Conservation (phyloP, 2,329 filamentous ascomycete genomes). For the Paracamarosporium sp. region DNA sequence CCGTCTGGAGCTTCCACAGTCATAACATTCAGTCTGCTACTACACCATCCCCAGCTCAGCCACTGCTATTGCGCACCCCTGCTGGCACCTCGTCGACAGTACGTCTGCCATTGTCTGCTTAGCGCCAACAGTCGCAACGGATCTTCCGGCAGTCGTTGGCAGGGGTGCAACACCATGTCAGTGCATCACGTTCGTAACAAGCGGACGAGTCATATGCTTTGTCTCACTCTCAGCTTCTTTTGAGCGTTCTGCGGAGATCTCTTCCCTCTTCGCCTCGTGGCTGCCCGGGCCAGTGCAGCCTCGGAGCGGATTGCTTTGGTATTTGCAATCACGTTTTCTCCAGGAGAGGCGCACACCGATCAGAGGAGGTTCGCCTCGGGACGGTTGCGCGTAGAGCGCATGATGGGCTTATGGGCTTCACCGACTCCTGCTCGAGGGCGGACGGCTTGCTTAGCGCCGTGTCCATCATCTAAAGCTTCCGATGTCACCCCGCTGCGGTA, state of each 20-base stretch:
- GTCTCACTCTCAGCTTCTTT: conserved; percentile 20
- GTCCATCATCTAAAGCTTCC: not conserved
- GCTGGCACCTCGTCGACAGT: not conserved
- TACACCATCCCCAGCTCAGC: conserved; percentile 19
- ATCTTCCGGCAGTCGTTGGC: conserved; percentile 4
- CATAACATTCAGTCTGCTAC: conserved; percentile 19
- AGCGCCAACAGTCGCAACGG: conserved; percentile 4
- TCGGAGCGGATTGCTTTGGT: conserved; percentile 6
- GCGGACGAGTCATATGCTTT: conserved; percentile 17
- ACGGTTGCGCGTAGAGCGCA: not conserved
- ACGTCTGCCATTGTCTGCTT: not conserved
- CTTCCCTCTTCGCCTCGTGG: conserved; percentile 26
- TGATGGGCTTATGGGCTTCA: not conserved
- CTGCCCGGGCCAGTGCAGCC: conserved; percentile 18
- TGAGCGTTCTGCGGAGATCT: conserved; percentile 21
- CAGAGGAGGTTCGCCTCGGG: not conserved
- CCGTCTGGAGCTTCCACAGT: conserved; percentile 10
- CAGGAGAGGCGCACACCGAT: conserved; percentile 3
- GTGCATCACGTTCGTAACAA: conserved; percentile 1
- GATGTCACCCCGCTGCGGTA: not conserved
- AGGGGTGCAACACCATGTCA: not conserved
- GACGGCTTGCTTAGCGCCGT: not conserved
- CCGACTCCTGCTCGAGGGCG: not conserved
- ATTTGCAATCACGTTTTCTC: not conserved
- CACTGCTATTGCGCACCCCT: conserved; percentile 8